Evolutionary conservation across 208 protist species (phyloP), one percentile per base, ranked within the genome.

Genomic region (Naegleria gruberi): DNA sequence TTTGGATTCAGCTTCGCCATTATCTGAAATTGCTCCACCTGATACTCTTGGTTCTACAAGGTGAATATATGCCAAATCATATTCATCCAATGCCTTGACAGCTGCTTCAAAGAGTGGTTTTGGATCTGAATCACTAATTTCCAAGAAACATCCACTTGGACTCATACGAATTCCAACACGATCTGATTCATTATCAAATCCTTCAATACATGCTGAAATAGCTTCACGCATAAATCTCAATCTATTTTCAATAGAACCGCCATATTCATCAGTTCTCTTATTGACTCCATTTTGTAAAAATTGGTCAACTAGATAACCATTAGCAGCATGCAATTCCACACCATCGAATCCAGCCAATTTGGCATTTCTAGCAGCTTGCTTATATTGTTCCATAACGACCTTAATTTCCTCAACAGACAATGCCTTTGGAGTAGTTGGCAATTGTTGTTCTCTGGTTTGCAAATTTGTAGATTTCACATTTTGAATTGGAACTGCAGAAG

Each of bases 261-360:
- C 96, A 92, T 96, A 98, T 37, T 93, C 82, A 90, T 98, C 97
- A 0, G 73, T 91, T 47, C 97, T 94, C 34, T 96, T 91, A 92
- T 99, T 99, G 1, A 96, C 95, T 12, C 95, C 94, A 37, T 91
- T 4, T 0, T 95, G 97, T 42, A 98, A 91, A 87, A 99, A 99
- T 91, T 98, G 96, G 92, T 98, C 97, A 88, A 99, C 93, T 57
- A 99, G 92, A 45, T 95, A 96, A 55, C 97, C 97, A 89, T 99
- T 97, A 89, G 94, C 96, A 12, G 97, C 94, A 41, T 97, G 95
- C 23, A 98, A 94, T 93, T 99, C 97, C 7, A 99, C 94, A 37
- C 97, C 97, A 91, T 99, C 97, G 85, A 98, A 99, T 23, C 97
- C 97, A 40, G 95, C 95, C 46, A 92, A 91, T 15, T 95, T 92